These are phyloP conservation scores for Viola pubescens DNA, from an alignment of 441 rosid genomes.

Conservation along the genomic window DNA sequence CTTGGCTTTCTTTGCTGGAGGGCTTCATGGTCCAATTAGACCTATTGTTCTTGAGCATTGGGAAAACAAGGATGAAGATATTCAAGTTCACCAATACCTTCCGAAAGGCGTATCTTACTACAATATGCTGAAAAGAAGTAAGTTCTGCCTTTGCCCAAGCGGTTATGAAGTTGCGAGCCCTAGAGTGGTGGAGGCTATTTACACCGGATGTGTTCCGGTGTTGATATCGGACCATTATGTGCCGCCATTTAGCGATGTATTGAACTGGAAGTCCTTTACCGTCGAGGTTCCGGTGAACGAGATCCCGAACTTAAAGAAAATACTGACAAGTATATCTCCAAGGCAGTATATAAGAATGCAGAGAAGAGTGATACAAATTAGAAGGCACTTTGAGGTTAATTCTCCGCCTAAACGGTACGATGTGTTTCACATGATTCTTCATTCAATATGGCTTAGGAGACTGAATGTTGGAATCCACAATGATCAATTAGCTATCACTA, in stretches of 20 bases:
- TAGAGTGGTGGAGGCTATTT: constrained; percentile 72
- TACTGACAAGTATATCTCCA: constrained; percentile 47
- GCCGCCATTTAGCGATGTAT: constrained; percentile 73
- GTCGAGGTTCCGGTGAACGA: constrained; percentile 55
- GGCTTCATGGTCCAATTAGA: constrained; percentile 86
- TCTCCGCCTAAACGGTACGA: constrained; percentile 76
- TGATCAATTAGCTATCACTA: constrained; percentile 15
- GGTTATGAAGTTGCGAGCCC: constrained; percentile 96
- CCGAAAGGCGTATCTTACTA: constrained; percentile 62
- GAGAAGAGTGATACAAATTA: constrained; percentile 54
- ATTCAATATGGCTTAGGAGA: constrained; percentile 84
- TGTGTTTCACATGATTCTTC: constrained; percentile 90
- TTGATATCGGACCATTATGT: constrained; percentile 68
- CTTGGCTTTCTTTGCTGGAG: constrained; percentile 90
- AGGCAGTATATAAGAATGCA: constrained; percentile 80
- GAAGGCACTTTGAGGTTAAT: constrained; percentile 68
- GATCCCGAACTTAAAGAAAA: constrained; percentile 62
- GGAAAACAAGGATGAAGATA: constrained; percentile 71
- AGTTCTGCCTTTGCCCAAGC: constrained; percentile 81
- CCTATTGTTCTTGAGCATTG: constrained; percentile 76
- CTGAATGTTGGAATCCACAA: constrained; percentile 54
- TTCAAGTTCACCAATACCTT: constrained; percentile 60
- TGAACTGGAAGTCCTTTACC: constrained; percentile 75
- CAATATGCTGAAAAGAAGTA: constrained; percentile 66
- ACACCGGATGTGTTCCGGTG: constrained; percentile 78